Evolutionary conservation across 1,139 yeast genomes (phyloP), one percentile per base, ranked within the genome.

Genomic region (Kurtzmaniella natalensis): DNA sequence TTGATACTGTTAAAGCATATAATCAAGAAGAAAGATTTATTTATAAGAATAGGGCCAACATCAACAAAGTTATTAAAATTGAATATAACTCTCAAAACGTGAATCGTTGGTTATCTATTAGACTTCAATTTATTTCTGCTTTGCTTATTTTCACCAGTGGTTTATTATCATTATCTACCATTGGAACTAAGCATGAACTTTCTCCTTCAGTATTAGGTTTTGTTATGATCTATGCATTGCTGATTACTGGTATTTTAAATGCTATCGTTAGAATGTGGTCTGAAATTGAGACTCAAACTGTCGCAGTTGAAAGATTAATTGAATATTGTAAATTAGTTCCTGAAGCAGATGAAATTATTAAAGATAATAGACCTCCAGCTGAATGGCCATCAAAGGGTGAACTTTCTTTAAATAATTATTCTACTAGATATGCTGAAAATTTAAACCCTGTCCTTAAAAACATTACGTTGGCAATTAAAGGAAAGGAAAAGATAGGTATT

Each of bases 1-100:
- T 51, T n/a, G 62, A 57, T 29, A 56, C 61, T 8, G 50, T 57
- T 31, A 48, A 49, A 31, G 62, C 61, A 1, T 57, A 45, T 32
- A 43, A 41, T 13, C 57, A 55, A 35, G 38, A 32, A 11, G 53
- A 46, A 7, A 42, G 62, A 27, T 57, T 55, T 27, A 36, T 48
- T 18, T 43, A 46, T 40, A 46, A 45, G 27, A 47, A 46, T 17
- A 42, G 37, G 38, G 33, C 30, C 9, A 43, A 47, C 25, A 36
- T 43, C 2, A 48, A 55, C 28, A 46, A 44, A 3, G 44, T 43
- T 30, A 41, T 49, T n/a, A 26, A 25, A 8, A 30, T 35, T 13
- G 30, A 22, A 8, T 43, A 43, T 29, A 37, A 41, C 11, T 30
- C 37, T 23, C 50, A 45, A 30, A 40, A 48, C 19, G 44, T 51